Evolutionary conservation across 352 stramenopile species (phyloP).

Genomic region (Globisporangium alternatum): DNA sequence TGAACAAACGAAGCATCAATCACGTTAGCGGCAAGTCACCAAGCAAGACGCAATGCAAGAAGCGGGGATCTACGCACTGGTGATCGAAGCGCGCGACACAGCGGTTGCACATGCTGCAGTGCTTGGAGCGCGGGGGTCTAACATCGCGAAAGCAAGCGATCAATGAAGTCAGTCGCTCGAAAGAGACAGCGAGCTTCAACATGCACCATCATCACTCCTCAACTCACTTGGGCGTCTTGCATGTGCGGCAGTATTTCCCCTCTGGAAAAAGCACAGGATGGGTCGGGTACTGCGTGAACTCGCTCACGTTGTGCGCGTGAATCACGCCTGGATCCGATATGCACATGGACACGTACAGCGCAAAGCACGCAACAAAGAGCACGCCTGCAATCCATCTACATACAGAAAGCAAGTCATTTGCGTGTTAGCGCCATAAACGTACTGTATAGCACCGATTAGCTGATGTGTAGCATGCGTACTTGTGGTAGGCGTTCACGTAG

Average conservation of each 20-base stretch:
- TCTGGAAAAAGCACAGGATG: conserved; percentile 81
- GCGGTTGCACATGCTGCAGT: conserved; percentile 87
- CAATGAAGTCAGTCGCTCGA: background rate
- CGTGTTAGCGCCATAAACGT: background rate
- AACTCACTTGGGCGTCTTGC: conserved; percentile 82
- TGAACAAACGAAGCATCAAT: background rate
- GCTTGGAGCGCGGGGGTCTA: conserved; percentile 84
- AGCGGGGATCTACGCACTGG: conserved; percentile 49
- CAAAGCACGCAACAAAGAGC: conserved; percentile 55
- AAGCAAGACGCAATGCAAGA: background rate
- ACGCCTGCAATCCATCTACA: conserved; percentile 40
- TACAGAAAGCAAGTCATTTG: conserved; percentile 4
- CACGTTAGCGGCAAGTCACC: background rate
- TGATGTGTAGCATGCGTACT: conserved; percentile 25
- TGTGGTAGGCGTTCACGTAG: conserved; percentile 62
- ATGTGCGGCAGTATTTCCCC: conserved; percentile 82
- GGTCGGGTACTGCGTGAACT: conserved; percentile 61
- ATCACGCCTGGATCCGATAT: conserved; percentile 74
- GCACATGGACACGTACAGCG: conserved; percentile 73
- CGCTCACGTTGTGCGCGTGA: conserved; percentile 38
- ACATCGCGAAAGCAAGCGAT: background rate
- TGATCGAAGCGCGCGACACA: conserved; percentile 89
- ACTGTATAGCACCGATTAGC: too few relatives aligned
- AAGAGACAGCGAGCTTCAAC: background rate
- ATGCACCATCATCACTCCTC: background rate